Base-by-base conservation (phyloP, 306 rosid species). In the Sophora flavescens region DNA sequence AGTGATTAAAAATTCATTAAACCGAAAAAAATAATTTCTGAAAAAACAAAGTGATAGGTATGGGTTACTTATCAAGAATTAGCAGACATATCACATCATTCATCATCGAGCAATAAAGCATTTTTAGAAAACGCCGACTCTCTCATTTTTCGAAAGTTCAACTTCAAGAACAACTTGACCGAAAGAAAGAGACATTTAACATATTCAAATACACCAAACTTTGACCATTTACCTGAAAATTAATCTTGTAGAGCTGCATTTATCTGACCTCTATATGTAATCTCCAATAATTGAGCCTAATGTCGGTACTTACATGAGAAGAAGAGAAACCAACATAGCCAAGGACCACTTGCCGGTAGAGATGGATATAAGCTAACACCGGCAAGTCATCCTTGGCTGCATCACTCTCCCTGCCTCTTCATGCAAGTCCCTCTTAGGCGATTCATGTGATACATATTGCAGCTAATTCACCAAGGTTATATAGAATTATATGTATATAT, bases 331-430 rank as follows among this genome's bases (percentile, higher is more conserved):
- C 52, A 70, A 70, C 32, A 42, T 83, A 86, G 87, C 87, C 87
- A 83, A 80, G 13, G 74, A 39, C 70, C 15, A 81, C 86, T 83
- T 83, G 89, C 84, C 84, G 85, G 68, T 12, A 10, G 3, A 0
- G 16, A 8, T 2, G 1, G 48, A 1, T n/a, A 1, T 22, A 22
- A 14, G 22, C 17, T n/a, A 22, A 6, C 12, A n/a, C 75, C 88
- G 85, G 88, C 88, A 84, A 84, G 83, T 84, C 85, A 84, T 84
- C 83, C 88, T 81, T 84, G 88, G 88, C 88, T 84, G 83, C 33
- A 68, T 56, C 38, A 61, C 8, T 61, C 85, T 84, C 74, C 68
- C 83, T 72, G 0, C 80, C 82, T 71, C 80, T 67, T 77, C 82
- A 84, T 76, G 85, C 48, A 84, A 84, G 80, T 59, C 33, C 74